Conservation (phyloP, 2,329 filamentous ascomycete genomes). For the Talaromyces marneffei region DNA sequence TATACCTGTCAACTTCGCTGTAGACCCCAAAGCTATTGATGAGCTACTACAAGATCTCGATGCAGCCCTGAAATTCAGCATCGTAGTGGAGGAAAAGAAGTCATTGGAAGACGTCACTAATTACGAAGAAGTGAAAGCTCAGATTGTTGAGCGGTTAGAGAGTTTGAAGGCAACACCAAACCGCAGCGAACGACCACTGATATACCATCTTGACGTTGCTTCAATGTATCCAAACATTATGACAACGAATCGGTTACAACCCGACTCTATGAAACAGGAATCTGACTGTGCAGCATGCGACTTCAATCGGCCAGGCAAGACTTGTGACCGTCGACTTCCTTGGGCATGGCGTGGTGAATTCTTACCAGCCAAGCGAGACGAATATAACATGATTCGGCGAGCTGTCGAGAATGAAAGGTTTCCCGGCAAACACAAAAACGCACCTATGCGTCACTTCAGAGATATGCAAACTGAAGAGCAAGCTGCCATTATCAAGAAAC, state of each 20-base stretch:
- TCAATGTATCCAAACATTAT: constrained; percentile 99
- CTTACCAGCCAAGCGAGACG: constrained; percentile 87
- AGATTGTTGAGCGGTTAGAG: constrained; percentile 67
- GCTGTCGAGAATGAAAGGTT: constrained; percentile 89
- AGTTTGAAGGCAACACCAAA: constrained; percentile 77
- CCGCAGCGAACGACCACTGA: constrained; percentile 76
- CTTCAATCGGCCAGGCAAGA: constrained; percentile 96
- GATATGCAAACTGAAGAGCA: constrained; percentile 80
- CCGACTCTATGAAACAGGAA: constrained; percentile 98
- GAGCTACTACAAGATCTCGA: constrained; percentile 83
- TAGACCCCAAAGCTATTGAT: constrained; percentile 85
- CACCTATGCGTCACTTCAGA: constrained; percentile 67
- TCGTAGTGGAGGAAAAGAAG: constrained; percentile 78
- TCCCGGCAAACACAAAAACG: constrained; percentile 68
- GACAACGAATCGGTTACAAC: constrained; percentile 96
- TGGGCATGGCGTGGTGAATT: constrained; percentile 99
- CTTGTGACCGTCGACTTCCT: constrained; percentile 86
- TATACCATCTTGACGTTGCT: constrained; percentile 96
- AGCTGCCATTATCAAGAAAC: constrained; percentile 71
- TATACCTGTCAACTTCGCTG: constrained; percentile 86
- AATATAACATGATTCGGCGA: constrained; percentile 98
- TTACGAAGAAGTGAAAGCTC: constrained; percentile 75
- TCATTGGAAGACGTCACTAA: constrained; percentile 71
- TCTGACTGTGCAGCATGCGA: constrained; percentile 95
- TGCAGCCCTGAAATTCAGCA: constrained; percentile 79